A percentile compares a stretch with the other conserved stretches of the same genome.
phyloP scores from a whole-genome alignment of 345 rosid genomes.

The Eucalyptus marginata region DNA sequence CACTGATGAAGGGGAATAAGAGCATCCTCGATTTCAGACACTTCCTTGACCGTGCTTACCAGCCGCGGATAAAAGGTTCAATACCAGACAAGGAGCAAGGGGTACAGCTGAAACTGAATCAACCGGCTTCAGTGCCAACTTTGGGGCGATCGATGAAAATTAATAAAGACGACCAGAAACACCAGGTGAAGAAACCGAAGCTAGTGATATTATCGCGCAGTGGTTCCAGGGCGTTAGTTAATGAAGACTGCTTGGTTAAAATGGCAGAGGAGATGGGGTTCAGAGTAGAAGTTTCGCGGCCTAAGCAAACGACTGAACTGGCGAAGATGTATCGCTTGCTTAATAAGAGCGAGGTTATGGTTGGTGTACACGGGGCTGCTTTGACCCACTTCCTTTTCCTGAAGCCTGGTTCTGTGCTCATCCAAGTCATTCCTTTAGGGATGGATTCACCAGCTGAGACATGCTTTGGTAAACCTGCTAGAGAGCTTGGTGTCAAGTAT shows the following conservation, averaged over 20 bases:
- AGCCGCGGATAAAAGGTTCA: slow-evolving; percentile 37
- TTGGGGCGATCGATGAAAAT: background rate
- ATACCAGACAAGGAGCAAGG: slow-evolving; percentile 22
- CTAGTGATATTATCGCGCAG: slow-evolving; percentile 51
- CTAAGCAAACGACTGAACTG: slow-evolving; percentile 40
- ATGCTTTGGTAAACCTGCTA: slow-evolving; percentile 70
- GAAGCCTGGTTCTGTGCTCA: slow-evolving; percentile 58
- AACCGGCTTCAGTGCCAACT: slow-evolving; percentile 5
- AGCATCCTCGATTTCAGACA: slow-evolving; percentile 48
- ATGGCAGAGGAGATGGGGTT: slow-evolving; percentile 57
- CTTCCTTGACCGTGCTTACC: slow-evolving; percentile 43
- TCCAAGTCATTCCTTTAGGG: slow-evolving; percentile 70
- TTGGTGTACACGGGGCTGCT: slow-evolving; percentile 91
- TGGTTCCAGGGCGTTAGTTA: slow-evolving; percentile 56
- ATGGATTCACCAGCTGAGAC: slow-evolving; percentile 79
- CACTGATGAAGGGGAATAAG: slow-evolving; percentile 21
- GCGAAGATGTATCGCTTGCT: slow-evolving; percentile 44
- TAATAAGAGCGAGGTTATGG: slow-evolving; percentile 62
- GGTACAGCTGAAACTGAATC: slow-evolving; percentile 8
- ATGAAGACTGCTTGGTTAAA: slow-evolving; percentile 41
- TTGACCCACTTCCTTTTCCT: slow-evolving; percentile 79
- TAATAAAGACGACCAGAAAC: background rate
- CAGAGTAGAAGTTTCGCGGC: slow-evolving; percentile 38
- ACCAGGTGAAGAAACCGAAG: slow-evolving; percentile 31
- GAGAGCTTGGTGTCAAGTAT: slow-evolving; percentile 61